These are phyloP conservation scores for Crithidia sp. DNA, from an alignment of 208 protist genomes.

Conservation along the genomic window DNA sequence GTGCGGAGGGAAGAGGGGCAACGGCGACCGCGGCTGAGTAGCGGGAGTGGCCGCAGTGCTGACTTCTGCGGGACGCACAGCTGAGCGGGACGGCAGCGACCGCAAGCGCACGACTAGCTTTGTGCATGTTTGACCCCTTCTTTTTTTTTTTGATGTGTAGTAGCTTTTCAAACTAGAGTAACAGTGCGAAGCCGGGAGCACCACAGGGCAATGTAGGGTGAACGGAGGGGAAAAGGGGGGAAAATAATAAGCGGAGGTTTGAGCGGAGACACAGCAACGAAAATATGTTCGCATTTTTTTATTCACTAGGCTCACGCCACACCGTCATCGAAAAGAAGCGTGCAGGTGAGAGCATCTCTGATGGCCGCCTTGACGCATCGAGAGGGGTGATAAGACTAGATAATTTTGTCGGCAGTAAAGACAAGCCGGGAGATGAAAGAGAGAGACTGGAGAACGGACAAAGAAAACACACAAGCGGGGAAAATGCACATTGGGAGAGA, in stretches of 20 bases:
- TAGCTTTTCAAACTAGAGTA: neutral
- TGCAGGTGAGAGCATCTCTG: too few relatives aligned
- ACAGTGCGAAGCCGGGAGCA: too few relatives aligned
- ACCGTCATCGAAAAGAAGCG: too few relatives aligned
- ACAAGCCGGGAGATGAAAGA: too few relatives aligned
- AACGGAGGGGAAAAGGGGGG: neutral
- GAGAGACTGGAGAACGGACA: too few relatives aligned
- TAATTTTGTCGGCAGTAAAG: too few relatives aligned
- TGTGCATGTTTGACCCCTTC: neutral
- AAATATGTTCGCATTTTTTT: neutral
- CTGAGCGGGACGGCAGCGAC: conserved; percentile 7
- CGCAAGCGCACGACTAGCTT: conserved; percentile 8
- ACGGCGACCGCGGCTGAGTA: neutral
- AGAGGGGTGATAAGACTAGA: too few relatives aligned
- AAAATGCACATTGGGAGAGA: too few relatives aligned
- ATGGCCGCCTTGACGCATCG: too few relatives aligned
- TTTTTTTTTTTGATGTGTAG: neutral
- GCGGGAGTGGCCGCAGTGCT: neutral
- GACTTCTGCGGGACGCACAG: neutral
- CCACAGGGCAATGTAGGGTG: neutral
- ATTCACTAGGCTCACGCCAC: too few relatives aligned
- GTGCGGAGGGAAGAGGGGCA: neutral
- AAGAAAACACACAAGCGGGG: too few relatives aligned
- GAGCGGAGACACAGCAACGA: neutral
- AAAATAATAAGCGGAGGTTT: neutral